Evolutionary conservation across 306 rosid species (phyloP).

Genomic region (Urtica urens): DNA sequence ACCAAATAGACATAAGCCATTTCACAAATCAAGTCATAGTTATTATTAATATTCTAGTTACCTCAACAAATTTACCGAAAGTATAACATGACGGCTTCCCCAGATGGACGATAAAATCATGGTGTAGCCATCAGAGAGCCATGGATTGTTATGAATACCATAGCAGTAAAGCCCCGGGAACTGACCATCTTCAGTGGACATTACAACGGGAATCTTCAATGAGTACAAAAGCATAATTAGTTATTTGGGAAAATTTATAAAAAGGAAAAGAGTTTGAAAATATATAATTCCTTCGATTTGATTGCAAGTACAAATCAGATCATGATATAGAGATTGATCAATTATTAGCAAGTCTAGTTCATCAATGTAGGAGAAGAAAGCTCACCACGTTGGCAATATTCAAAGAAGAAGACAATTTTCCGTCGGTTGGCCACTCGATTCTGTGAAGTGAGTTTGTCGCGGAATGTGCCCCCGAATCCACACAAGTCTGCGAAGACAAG

Average conservation of each 20-base stretch:
- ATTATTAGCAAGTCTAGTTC: too few species aligned
- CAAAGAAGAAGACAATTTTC: constrained; percentile 22
- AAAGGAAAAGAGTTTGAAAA: background rate
- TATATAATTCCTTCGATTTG: background rate
- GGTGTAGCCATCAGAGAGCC: constrained; percentile 72
- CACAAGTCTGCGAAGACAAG: constrained; percentile 58
- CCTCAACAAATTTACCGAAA: constrained; percentile 69
- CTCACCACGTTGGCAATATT: constrained; percentile 56
- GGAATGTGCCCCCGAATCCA: constrained; percentile 72
- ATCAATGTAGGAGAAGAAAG: background rate
- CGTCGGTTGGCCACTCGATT: constrained; percentile 60
- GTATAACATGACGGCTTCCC: constrained; percentile 59
- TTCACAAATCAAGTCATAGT: background rate
- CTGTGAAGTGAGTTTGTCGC: constrained; percentile 84
- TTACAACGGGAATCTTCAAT: constrained; percentile 69
- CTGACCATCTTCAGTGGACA: constrained; percentile 53
- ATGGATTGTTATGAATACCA: constrained; percentile 39
- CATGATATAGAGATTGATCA: too few species aligned
- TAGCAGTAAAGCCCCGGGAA: constrained; percentile 74
- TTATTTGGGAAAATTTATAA: background rate
- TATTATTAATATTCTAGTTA: too few species aligned
- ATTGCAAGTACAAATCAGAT: background rate
- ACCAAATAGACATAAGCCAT: constrained; percentile 8
- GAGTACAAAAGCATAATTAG: constrained; percentile 4
- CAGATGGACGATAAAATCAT: constrained; percentile 59